Evolutionary conservation across 768 basidiomycete genomes (phyloP).

Genomic region (Clitopilus hobsonii): DNA sequence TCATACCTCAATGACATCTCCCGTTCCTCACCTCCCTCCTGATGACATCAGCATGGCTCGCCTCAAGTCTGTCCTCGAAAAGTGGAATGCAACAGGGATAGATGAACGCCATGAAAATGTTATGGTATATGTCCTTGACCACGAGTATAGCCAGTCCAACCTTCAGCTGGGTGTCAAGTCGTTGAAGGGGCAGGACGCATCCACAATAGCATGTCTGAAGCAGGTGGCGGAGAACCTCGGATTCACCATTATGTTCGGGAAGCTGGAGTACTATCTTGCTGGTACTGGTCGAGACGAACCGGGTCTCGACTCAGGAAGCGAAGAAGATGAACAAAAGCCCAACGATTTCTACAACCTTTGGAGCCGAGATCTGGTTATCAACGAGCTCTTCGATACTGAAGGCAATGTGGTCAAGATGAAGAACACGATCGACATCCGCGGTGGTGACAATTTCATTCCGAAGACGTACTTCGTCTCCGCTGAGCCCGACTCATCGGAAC

Average conservation of each 20-base stretch:
- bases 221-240: slow-evolving; percentile 20
- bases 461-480: background rate
- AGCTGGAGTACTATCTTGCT: slow-evolving; percentile 14
- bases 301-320: background rate
- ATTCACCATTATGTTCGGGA: slow-evolving; percentile 24
- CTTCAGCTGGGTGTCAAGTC: slow-evolving; percentile 8
- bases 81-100: too few relatives aligned
- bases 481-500: background rate
- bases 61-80: too few relatives aligned
- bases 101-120: background rate
- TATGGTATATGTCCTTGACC: slow-evolving; percentile 12
- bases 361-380: background rate
- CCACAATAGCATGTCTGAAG: slow-evolving; percentile 18
- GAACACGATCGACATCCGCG: background rate
- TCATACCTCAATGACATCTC: background rate
- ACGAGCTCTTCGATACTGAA: background rate
- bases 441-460: background rate
- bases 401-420: background rate
- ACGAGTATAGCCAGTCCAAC: slow-evolving; percentile 13
- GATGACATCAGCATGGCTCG: background rate
- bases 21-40: background rate
- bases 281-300: background rate
- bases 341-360: background rate
- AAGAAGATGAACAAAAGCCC: background rate
- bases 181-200: slow-evolving; percentile 30